phyloP scores from a whole-genome alignment of 140 eudicot species.

The Flaveria floridana region DNA sequence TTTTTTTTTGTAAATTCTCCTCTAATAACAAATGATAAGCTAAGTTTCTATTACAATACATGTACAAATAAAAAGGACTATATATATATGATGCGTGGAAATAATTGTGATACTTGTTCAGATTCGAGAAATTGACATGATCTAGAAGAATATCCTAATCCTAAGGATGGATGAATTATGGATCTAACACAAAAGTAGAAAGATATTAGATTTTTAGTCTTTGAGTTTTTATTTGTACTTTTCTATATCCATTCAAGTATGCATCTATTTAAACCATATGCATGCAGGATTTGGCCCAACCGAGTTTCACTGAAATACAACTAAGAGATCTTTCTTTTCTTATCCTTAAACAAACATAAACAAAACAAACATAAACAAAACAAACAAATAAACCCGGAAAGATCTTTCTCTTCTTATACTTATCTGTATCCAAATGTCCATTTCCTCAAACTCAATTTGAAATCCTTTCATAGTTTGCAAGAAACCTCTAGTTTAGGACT shows the following conservation, averaged over 20 bases:
- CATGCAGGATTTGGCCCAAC: background rate
- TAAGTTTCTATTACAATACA: background rate
- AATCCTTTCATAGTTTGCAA: background rate
- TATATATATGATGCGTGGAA: background rate
- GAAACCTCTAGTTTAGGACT: background rate
- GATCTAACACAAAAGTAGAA: constrained; percentile 10
- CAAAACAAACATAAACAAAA: no score
- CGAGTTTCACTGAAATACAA: constrained; percentile 1
- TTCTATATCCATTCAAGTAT: constrained; percentile 22
- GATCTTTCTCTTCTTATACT: no score
- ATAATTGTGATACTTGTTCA: background rate
- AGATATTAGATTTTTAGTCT: background rate
- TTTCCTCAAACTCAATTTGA: background rate
- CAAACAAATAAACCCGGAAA: no score
- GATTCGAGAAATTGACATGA: background rate
- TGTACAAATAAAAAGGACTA: background rate
- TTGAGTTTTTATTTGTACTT: background rate
- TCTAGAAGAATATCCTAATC: constrained; percentile 14
- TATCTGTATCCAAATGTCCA: background rate
- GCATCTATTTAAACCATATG: constrained; percentile 11
- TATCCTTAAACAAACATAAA: background rate
- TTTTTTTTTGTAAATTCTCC: background rate
- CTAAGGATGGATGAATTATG: constrained; percentile 21
- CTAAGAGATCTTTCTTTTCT: background rate
- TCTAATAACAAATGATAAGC: background rate